Evolutionary conservation across 2,329 filamentous ascomycete species (phyloP).

Genomic region (Trichoderma asperellum): DNA sequence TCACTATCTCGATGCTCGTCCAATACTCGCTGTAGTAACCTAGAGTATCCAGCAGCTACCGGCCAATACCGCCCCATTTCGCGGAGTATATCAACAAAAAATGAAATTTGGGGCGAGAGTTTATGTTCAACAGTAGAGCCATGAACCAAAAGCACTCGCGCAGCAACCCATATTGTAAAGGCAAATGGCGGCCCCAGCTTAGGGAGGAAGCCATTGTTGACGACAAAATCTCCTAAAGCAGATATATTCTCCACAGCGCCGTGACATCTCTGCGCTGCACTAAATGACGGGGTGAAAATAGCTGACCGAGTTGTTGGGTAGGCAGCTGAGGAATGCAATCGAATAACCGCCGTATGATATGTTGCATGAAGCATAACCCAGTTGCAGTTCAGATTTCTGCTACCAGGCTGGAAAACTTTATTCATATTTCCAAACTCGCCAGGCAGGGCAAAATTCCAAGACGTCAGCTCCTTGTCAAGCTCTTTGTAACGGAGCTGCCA

Average conservation of each 20-base stretch:
- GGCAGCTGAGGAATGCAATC: constrained; percentile 87
- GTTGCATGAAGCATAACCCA: constrained; percentile 93
- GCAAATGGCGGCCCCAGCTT: constrained; percentile 89
- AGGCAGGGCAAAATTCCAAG: constrained; percentile 84
- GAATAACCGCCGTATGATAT: constrained; percentile 87
- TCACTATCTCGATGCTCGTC: constrained; percentile 85
- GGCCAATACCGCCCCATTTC: constrained; percentile 85
- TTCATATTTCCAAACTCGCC: constrained; percentile 83
- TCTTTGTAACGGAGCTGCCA: constrained; percentile 89
- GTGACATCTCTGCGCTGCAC: constrained; percentile 80
- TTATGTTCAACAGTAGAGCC: constrained; percentile 87
- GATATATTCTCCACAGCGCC: constrained; percentile 82
- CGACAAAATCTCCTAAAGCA: constrained; percentile 76
- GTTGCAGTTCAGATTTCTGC: constrained; percentile 74
- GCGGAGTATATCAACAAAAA: constrained; percentile 80
- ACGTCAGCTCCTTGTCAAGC: constrained; percentile 76
- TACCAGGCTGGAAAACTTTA: constrained; percentile 71
- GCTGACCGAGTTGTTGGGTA: constrained; percentile 88
- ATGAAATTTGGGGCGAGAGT: constrained; percentile 75
- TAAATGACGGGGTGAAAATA: constrained; percentile 88
- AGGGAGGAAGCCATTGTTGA: constrained; percentile 71
- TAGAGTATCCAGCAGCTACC: constrained; percentile 80
- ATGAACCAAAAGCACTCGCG: constrained; percentile 83
- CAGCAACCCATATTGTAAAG: constrained; percentile 90
- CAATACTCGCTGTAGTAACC: constrained; percentile 78